phyloP scores from a whole-genome alignment of 495 filamentous ascomycete genomes.

The Amorphotheca resinae region DNA sequence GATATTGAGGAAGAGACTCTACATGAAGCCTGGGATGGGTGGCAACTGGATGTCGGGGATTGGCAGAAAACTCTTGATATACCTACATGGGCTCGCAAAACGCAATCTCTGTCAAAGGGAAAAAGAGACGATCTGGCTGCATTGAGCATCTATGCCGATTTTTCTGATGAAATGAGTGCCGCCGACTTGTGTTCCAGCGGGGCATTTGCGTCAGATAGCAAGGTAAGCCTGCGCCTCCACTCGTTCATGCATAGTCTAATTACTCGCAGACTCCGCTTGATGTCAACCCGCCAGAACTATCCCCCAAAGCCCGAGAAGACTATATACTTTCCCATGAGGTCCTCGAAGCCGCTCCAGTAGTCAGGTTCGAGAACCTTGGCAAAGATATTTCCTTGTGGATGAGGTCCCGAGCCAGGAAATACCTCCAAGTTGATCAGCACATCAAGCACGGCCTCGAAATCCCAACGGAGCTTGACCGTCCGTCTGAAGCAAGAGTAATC shows the following conservation, averaged over 20 bases:
- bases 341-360: constrained; percentile 35
- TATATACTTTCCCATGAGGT: constrained; percentile 50
- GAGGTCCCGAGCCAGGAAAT: constrained; percentile 19
- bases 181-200: constrained; percentile 34
- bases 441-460: constrained; percentile 12
- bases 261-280: constrained; percentile 29
- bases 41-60: constrained; percentile 40
- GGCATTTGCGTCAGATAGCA: constrained; percentile 26
- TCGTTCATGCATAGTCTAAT: constrained; percentile 1
- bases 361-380: constrained; percentile 10
- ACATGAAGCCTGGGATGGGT: constrained; percentile 40
- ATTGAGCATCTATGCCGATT: constrained; percentile 21
- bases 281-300: constrained; percentile 43
- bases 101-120: background rate
- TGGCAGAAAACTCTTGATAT: constrained; percentile 26
- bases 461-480: constrained; percentile 9
- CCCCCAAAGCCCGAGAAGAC: constrained; percentile 47
- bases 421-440: constrained; percentile 18
- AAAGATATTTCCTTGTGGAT: constrained; percentile 22
- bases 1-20: constrained; percentile 39
- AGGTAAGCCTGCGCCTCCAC: constrained; percentile 21
- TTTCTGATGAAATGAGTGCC: constrained; percentile 33
- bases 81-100: constrained; percentile 10
- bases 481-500: constrained; percentile 10
- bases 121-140: constrained; percentile 5